phyloP scores from a whole-genome alignment of 2,329 filamentous ascomycete genomes.

The Didymella glomerata region DNA sequence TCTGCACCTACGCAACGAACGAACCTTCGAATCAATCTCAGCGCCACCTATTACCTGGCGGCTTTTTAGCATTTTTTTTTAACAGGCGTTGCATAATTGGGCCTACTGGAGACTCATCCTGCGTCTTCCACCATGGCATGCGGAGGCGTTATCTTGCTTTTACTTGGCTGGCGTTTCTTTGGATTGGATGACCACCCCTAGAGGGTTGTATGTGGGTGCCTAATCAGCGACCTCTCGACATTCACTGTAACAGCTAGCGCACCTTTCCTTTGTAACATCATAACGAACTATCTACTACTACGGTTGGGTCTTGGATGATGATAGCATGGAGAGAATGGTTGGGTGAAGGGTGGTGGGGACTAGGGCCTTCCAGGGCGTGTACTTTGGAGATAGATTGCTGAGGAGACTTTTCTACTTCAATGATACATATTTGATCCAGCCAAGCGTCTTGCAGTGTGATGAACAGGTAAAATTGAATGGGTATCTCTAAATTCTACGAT shows the following conservation, averaged over 20 bases:
- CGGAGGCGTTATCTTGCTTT: conserved; percentile 10
- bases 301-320: conserved; percentile 24
- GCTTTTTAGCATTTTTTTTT: conserved; percentile 5
- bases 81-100: conserved; percentile 19
- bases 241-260: conserved; percentile 32
- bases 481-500: conserved; percentile 14
- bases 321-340: neutral
- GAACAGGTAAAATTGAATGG: neutral
- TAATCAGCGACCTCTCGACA: conserved; percentile 7
- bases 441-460: neutral
- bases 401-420: conserved; percentile 36
- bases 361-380: neutral
- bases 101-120: neutral
- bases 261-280: conserved; percentile 36
- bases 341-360: too few species aligned
- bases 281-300: conserved; percentile 17
- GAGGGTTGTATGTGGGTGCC: conserved; percentile 2
- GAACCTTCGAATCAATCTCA: conserved; percentile 1
- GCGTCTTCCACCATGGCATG: conserved; percentile 2
- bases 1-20: conserved; percentile 7
- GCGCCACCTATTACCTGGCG: neutral
- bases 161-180: conserved; percentile 6
- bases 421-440: conserved; percentile 45
- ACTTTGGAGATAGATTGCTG: conserved; percentile 8
- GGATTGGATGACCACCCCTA: conserved; percentile 4